phyloP scores from a whole-genome alignment of 2,329 filamentous ascomycete genomes.

The Alternaria sp. region DNA sequence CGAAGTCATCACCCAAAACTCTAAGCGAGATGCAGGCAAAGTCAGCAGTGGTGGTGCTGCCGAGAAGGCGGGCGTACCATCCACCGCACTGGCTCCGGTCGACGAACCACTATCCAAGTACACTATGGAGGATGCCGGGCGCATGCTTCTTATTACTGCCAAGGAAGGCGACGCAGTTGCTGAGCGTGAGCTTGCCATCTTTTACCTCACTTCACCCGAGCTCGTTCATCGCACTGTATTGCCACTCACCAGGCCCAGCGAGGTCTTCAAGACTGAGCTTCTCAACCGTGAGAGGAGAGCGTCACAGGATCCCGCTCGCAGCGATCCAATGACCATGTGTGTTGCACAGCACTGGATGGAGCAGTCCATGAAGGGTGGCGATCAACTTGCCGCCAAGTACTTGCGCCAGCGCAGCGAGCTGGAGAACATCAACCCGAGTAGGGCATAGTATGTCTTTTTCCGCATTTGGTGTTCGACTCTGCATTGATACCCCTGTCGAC shows the following conservation, averaged over 20 bases:
- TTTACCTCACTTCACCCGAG: constrained; percentile 92
- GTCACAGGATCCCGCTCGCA: constrained; percentile 68
- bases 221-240: constrained; percentile 80
- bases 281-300: constrained; percentile 71
- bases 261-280: constrained; percentile 89
- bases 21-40: constrained; percentile 61
- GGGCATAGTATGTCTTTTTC: constrained; percentile 30
- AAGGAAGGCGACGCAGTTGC: constrained; percentile 90
- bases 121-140: constrained; percentile 80
- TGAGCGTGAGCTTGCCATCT: constrained; percentile 90
- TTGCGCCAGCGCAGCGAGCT: constrained; percentile 75
- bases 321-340: constrained; percentile 89
- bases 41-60: constrained; percentile 31
- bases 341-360: constrained; percentile 98
- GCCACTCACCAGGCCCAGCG: constrained; percentile 82
- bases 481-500: constrained; percentile 20
- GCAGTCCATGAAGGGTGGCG: constrained; percentile 83
- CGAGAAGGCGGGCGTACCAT: constrained; percentile 27
- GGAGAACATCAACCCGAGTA: constrained; percentile 62
- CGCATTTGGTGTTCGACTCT: constrained; percentile 23
- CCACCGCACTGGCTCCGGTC: constrained; percentile 13
- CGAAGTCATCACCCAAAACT: constrained; percentile 73
- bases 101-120: constrained; percentile 66
- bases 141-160: constrained; percentile 91
- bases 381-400: constrained; percentile 83